These are phyloP conservation scores for Phytomonas sp. DNA, from an alignment of 208 protist species.

Conservation along the genomic window DNA sequence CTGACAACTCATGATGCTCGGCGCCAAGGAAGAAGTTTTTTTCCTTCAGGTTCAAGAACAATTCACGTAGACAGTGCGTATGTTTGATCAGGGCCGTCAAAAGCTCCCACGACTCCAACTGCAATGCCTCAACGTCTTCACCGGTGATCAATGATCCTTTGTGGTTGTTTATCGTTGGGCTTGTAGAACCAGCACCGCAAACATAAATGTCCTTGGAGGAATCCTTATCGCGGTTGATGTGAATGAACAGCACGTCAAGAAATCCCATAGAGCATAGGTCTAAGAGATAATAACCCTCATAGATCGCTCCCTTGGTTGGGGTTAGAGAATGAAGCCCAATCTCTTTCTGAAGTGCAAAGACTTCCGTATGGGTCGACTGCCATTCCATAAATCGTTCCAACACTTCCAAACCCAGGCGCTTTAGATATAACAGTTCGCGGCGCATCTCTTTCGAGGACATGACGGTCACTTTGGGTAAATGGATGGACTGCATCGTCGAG, in stretches of 20 bases:
- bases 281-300: slow-evolving; percentile 22
- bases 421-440: slow-evolving; percentile 53
- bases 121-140: slow-evolving; percentile 57
- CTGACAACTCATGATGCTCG: neutral
- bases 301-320: neutral
- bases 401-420: slow-evolving; percentile 68
- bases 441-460: slow-evolving; percentile 13
- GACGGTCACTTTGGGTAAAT: neutral
- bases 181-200: slow-evolving; percentile 30
- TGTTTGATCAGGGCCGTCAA: slow-evolving; percentile 47
- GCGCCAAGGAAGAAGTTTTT: neutral
- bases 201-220: slow-evolving; percentile 21
- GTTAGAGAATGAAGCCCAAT: neutral
- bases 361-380: slow-evolving; percentile 38
- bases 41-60: neutral
- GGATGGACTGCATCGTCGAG: neutral
- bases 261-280: slow-evolving; percentile 55
- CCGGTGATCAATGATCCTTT: slow-evolving; percentile 28
- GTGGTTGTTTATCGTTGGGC: slow-evolving; percentile 16
- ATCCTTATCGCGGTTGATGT: slow-evolving; percentile 11
- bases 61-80: neutral
- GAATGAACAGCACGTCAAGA: slow-evolving; percentile 56
- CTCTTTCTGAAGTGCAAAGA: neutral
- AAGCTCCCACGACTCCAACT: slow-evolving; percentile 60
- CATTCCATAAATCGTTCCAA: slow-evolving; percentile 53